These are phyloP conservation scores for Eucalyptus brandiana DNA, from an alignment of 345 rosid genomes.

Conservation along the genomic window DNA sequence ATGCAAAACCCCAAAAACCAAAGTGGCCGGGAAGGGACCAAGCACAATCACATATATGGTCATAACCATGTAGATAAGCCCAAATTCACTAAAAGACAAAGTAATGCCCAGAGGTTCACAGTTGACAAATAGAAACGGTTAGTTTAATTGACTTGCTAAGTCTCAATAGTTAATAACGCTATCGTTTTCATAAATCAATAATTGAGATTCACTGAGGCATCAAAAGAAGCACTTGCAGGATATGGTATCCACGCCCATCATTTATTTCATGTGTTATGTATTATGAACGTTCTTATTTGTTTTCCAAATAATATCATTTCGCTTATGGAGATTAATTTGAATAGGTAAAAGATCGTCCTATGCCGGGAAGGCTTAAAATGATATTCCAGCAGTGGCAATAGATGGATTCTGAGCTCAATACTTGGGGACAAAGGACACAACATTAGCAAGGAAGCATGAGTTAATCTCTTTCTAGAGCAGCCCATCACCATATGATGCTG, in stretches of 20 bases:
- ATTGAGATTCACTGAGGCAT: neutral
- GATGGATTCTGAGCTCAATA: neutral
- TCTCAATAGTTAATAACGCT: neutral
- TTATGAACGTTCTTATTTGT: neutral
- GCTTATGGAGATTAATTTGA: neutral
- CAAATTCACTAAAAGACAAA: neutral
- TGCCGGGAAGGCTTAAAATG: neutral
- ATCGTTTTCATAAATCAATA: neutral
- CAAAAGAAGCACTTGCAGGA: neutral
- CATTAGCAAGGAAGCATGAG: neutral
- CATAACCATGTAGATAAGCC: neutral
- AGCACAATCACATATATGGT: neutral
- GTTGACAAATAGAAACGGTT: no score
- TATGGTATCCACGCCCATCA: neutral
- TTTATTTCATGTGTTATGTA: neutral
- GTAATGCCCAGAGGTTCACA: neutral
- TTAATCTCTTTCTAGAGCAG: neutral
- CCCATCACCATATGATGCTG: neutral
- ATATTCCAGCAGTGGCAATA: neutral
- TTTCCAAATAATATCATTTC: neutral
- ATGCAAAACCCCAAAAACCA: neutral
- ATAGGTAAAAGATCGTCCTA: neutral
- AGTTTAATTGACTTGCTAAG: neutral
- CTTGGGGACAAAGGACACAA: neutral
- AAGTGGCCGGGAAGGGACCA: neutral